Evolutionary conservation across 2,329 filamentous ascomycete genomes (phyloP).

Genomic region (Tolypocladium nubicola): DNA sequence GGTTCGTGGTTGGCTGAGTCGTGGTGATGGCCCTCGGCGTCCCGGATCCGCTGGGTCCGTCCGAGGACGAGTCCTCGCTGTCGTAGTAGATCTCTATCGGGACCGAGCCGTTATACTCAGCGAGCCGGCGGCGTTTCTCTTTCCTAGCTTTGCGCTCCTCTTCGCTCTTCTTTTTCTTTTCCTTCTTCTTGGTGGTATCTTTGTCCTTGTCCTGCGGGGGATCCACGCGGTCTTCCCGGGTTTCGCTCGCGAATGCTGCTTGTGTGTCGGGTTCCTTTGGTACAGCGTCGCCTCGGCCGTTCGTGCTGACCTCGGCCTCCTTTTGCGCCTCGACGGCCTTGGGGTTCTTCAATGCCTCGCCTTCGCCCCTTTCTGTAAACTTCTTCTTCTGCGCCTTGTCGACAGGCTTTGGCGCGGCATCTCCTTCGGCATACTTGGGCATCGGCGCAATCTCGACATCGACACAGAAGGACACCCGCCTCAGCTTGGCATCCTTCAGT

Average conservation of each 20-base stretch:
- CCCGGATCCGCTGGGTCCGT: slow-evolving; percentile 9
- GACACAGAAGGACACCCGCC: slow-evolving; percentile 88
- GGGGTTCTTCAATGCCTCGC: slow-evolving; percentile 60
- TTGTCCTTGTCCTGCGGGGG: slow-evolving; percentile 21
- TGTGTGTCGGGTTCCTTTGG: neutral
- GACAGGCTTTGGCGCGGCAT: slow-evolving; percentile 28
- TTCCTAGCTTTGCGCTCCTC: slow-evolving; percentile 87
- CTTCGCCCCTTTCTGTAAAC: slow-evolving; percentile 60
- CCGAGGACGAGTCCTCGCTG: slow-evolving; percentile 48
- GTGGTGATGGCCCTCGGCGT: slow-evolving; percentile 14
- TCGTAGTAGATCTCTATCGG: slow-evolving; percentile 75
- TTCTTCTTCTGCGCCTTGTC: slow-evolving; percentile 49
- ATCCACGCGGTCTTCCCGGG: slow-evolving; percentile 14
- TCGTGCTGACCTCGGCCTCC: slow-evolving; percentile 18
- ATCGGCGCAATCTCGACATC: slow-evolving; percentile 93
- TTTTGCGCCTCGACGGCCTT: slow-evolving; percentile 42
- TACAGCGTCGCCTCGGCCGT: slow-evolving; percentile 1
- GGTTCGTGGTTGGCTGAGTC: slow-evolving; percentile 69
- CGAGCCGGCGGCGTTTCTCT: slow-evolving; percentile 74
- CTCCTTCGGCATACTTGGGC: slow-evolving; percentile 62
- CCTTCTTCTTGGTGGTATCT: slow-evolving; percentile 61
- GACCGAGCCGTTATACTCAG: slow-evolving; percentile 77
- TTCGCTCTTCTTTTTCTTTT: slow-evolving; percentile 93
- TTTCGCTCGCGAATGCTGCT: neutral
- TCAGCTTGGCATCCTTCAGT: slow-evolving; percentile 68